Conservation (phyloP, 202 grass and related monocot species). For the Bolboschoenoplectus hybrid region DNA sequence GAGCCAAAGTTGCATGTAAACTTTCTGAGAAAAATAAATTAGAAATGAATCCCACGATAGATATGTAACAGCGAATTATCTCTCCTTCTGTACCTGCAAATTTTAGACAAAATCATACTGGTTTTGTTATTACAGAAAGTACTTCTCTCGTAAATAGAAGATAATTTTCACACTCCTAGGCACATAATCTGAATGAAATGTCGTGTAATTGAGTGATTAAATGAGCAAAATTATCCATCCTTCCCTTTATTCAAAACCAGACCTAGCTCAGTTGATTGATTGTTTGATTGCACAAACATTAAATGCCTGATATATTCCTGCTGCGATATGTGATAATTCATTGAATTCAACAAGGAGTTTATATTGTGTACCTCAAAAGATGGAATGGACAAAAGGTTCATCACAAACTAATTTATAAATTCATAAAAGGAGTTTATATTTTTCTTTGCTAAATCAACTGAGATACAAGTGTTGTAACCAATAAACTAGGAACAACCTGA, state of each 20-base stretch:
- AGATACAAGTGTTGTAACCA: constrained; percentile 4
- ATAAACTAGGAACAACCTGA: constrained; percentile 4
- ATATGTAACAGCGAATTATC: not conserved
- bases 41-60: not conserved
- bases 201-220: not conserved
- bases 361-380: not conserved
- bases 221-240: not conserved
- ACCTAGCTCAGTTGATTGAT: not conserved
- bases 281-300: constrained; percentile 3
- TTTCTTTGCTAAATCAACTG: not conserved
- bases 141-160: not conserved
- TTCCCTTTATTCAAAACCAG: not conserved
- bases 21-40: not conserved
- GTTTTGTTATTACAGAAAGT: not conserved
- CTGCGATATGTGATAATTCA: constrained; percentile 1
- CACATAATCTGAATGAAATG: not conserved
- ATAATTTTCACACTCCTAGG: not conserved
- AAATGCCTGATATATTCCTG: not conserved
- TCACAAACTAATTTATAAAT: not conserved
- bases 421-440: not conserved
- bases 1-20: constrained; percentile 9
- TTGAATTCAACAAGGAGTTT: not conserved
- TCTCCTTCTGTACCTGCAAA: constrained; percentile 28
- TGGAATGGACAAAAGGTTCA: not conserved
- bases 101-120: not conserved